phyloP scores from a whole-genome alignment of 2,329 filamentous ascomycete genomes.

The Penicillium rolfsii region DNA sequence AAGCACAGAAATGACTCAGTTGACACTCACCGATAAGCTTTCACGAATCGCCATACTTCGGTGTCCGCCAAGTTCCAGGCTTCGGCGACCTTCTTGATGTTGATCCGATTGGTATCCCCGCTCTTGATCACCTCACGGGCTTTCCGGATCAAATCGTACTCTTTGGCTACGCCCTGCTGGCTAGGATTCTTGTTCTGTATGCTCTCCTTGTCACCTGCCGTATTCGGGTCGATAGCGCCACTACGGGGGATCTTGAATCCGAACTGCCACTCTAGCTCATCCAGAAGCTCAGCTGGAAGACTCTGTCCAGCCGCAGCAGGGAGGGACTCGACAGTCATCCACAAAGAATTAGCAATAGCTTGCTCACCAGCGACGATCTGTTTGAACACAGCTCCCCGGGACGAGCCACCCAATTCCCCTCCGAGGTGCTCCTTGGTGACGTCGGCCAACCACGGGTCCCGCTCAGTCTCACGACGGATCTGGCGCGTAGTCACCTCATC shows the following conservation, averaged over 20 bases:
- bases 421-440: conserved; percentile 72
- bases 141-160: conserved; percentile 55
- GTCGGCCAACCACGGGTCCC: conserved; percentile 77
- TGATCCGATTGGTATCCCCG: conserved; percentile 42
- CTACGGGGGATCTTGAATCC: conserved; percentile 75
- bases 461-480: conserved; percentile 68
- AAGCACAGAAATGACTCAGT: background rate
- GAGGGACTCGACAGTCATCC: conserved; percentile 74
- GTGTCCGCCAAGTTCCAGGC: conserved; percentile 65
- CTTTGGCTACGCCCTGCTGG: conserved; percentile 43
- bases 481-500: conserved; percentile 64
- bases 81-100: conserved; percentile 51
- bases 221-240: conserved; percentile 44
- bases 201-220: conserved; percentile 40
- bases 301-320: conserved; percentile 53
- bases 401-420: conserved; percentile 61
- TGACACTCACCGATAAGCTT: conserved; percentile 55
- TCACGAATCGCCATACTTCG: conserved; percentile 66
- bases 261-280: conserved; percentile 86
- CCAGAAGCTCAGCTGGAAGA: conserved; percentile 54
- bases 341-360: conserved; percentile 68
- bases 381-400: conserved; percentile 76
- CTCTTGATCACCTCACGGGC: conserved; percentile 51
- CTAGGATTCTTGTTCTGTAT: conserved; percentile 43
- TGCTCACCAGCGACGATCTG: conserved; percentile 74